A percentile compares a stretch with the other conserved stretches of the same genome.
Evolutionary conservation across 2,329 filamentous ascomycete species (phyloP).

Genomic region (Ceratocystis ficicola): DNA sequence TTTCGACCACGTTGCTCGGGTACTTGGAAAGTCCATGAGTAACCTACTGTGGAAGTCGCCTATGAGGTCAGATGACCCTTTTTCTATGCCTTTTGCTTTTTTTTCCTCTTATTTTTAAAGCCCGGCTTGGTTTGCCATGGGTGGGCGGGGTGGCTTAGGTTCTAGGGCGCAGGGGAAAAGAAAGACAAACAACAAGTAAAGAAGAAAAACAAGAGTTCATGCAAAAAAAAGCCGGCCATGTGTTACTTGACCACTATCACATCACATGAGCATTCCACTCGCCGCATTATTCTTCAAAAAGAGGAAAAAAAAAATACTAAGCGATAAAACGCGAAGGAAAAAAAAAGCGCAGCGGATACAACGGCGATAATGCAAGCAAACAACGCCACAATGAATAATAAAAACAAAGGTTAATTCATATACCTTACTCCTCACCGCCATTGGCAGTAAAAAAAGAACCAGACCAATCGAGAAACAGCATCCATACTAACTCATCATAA

Average conservation of each 20-base stretch:
- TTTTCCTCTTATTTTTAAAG: neutral
- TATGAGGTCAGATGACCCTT: neutral
- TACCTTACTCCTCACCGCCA: no score
- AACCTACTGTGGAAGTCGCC: neutral
- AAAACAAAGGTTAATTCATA: no score
- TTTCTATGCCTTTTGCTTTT: no score
- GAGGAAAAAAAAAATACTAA: neutral
- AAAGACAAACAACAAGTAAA: neutral
- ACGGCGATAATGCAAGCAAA: no score
- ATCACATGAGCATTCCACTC: neutral
- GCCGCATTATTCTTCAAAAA: neutral
- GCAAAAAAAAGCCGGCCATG: neutral
- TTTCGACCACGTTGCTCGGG: no score
- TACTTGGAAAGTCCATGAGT: neutral
- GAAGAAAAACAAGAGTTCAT: neutral
- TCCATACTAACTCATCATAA: no score
- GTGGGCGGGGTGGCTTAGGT: neutral
- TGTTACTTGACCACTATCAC: neutral
- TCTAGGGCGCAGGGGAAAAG: neutral
- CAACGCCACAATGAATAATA: no score
- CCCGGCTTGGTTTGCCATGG: neutral
- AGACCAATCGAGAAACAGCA: no score
- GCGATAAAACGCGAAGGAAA: neutral
- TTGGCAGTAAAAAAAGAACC: no score
- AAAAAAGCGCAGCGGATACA: neutral